Percentiles rank a stretch among this genome's conserved stretches.
phyloP scores from a whole-genome alignment of 1,284 basidiomycete genomes.

The Trametes sp. region DNA sequence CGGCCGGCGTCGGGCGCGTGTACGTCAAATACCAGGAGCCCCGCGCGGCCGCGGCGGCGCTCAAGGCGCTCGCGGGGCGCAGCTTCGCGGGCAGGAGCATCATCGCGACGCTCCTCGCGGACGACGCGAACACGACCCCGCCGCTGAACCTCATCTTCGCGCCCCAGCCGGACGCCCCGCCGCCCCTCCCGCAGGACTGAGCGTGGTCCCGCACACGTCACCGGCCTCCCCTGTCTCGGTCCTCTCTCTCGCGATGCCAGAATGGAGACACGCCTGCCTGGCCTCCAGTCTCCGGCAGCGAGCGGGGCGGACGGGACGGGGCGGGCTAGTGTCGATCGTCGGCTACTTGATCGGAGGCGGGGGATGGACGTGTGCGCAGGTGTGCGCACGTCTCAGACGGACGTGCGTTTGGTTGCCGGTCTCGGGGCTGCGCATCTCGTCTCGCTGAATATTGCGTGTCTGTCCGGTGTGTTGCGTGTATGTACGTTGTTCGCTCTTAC shows the following conservation, averaged over 20 bases:
- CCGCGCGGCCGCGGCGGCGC: constrained; percentile 69
- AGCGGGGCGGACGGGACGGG: neutral
- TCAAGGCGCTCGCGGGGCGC: constrained; percentile 88
- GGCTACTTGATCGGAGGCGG: constrained; percentile 18
- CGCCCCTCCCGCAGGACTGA: constrained; percentile 64
- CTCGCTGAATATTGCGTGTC: constrained; percentile 6
- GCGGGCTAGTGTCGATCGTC: constrained; percentile 16
- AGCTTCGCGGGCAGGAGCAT: constrained; percentile 94
- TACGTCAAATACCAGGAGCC: constrained; percentile 85
- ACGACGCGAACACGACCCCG: constrained; percentile 83
- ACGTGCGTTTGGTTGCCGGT: constrained; percentile 19
- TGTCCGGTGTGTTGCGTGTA: constrained; percentile 10
- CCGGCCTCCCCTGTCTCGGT: neutral
- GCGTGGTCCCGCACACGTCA: too few species aligned
- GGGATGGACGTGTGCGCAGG: neutral
- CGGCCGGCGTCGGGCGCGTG: constrained; percentile 91
- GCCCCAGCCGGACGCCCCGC: constrained; percentile 81
- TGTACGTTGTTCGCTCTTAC: constrained; percentile 10
- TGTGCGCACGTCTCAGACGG: neutral
- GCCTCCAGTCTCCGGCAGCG: neutral
- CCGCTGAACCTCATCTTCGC: constrained; percentile 82
- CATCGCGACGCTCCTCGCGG: constrained; percentile 79
- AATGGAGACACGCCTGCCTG: neutral
- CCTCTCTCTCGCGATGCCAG: neutral
- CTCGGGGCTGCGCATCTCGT: neutral